Conservation (phyloP, 2,329 filamentous ascomycete species). For the Botrytis fragariae region DNA sequence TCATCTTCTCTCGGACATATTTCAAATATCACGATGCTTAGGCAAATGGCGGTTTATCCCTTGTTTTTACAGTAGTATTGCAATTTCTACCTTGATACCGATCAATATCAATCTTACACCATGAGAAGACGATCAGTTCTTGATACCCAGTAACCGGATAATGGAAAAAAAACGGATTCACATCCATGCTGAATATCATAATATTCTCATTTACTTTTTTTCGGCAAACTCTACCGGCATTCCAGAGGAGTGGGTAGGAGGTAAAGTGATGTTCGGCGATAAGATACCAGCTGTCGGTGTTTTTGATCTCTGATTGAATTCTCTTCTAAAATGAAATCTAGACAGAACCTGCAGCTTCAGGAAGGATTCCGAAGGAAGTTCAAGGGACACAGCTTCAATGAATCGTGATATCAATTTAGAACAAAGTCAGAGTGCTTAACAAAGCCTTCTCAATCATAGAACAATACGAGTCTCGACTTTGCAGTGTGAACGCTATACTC, state of each 20-base stretch:
- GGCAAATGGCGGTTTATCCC: background rate
- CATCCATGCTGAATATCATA: constrained; percentile 12
- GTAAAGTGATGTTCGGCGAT: background rate
- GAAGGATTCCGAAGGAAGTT: background rate
- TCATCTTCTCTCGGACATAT: background rate
- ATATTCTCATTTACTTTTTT: background rate
- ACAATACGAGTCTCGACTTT: constrained; percentile 1
- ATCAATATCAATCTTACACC: background rate
- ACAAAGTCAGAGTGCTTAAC: background rate
- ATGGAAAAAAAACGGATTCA: constrained; percentile 4
- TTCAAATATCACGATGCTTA: background rate
- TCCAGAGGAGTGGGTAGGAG: constrained; percentile 10
- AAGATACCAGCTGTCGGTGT: background rate
- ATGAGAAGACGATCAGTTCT: background rate
- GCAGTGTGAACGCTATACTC: constrained; percentile 1
- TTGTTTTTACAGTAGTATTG: background rate
- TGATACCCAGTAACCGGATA: constrained; percentile 11
- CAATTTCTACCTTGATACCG: background rate
- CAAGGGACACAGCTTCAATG: background rate
- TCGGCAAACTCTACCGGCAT: constrained; percentile 16
- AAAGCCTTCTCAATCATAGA: background rate
- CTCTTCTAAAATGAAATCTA: background rate
- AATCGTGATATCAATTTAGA: background rate
- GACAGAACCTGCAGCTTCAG: too few species aligned
- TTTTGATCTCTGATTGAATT: background rate